Base-by-base conservation (phyloP, 2,329 filamentous ascomycete genomes). In the Aspergillus sp. region DNA sequence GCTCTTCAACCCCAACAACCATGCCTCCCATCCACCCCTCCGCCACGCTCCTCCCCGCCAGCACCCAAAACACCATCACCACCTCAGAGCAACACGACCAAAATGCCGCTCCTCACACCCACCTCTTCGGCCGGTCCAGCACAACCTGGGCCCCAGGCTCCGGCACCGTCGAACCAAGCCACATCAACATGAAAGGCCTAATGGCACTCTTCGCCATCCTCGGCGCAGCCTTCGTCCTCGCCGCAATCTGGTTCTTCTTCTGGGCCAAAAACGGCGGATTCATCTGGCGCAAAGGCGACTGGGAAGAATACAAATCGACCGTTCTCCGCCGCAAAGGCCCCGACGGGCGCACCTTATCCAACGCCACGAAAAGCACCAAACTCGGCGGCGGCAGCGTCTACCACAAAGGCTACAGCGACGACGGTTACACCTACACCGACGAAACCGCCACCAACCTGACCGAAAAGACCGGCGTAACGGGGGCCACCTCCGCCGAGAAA, bases 301-400 rank as follows among this genome's bases (percentile, higher is more conserved):
- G 95, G 94, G 94, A 98, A 5, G 95, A 99, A 72, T 99, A 99
- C 86, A 98, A 98, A 76, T 89, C 90, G 1, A 97, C 94, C 0
- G 95, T 99, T 2, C 79, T 99, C 49, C 86, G 95, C 45, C 90
- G 93, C 56, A 92, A 90, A 71, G 93, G 92, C 0, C 92, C 93
- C 5, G 93, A 97, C 77, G 94, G 94, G 43, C 93, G 90, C 48
- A 88, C 94, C 1, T 82, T 97, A 4, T 90, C 87, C 58, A 91
- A 91, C 57, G 93, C 91, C 0, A 97, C 92, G 1, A 87, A 87
- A 69, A 89, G 87, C 69, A 97, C 93, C 1, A 84, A 90, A 64
- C 84, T 97, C 0, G 94, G 94, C n/a, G 92, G 92, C 52, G 92
- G 92, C 48, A 94, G 90, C 76, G 78, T 89, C 4, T 87, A 95